Percentiles rank a stretch among this genome's conserved stretches.
Conservation (phyloP, 768 basidiomycete genomes). For the Phanerochaete sordida region DNA sequence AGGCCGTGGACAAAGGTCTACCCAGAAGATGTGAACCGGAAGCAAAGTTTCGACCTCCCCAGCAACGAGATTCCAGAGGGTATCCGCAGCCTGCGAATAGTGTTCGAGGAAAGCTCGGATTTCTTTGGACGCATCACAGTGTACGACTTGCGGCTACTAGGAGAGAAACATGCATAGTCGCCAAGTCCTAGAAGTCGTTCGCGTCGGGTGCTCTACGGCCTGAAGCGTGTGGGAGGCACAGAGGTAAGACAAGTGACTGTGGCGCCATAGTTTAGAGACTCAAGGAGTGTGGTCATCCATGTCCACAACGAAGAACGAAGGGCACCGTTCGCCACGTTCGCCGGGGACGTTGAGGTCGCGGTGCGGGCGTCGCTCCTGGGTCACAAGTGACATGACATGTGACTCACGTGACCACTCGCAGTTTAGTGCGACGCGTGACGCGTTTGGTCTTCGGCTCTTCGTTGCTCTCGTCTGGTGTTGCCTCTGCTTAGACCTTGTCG, state of each 20-base stretch:
- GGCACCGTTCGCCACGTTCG: too few species aligned
- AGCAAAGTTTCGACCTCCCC: constrained; percentile 60
- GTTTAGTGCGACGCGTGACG: neutral
- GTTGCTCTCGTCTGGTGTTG: too few species aligned
- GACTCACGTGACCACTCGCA: neutral
- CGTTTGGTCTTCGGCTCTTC: neutral
- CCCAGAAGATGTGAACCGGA: constrained; percentile 77
- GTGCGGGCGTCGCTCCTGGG: neutral
- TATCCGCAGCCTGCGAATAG: constrained; percentile 51
- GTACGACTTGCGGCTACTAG: constrained; percentile 48
- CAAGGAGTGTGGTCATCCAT: neutral
- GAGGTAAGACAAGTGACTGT: neutral
- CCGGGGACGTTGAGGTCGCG: neutral
- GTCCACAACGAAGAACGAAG: neutral
- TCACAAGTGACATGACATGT: neutral
- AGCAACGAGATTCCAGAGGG: constrained; percentile 22
- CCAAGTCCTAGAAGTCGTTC: neutral
- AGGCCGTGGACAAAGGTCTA: constrained; percentile 51
- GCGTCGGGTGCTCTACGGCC: neutral
- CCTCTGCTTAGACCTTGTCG: too few species aligned
- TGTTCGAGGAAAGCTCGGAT: constrained; percentile 81
- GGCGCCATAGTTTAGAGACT: neutral
- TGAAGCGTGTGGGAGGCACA: neutral
- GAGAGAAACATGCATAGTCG: neutral
- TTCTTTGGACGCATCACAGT: constrained; percentile 80